Conservation (phyloP, 768 basidiomycete genomes). For the Rhodosporidiobolus sp. region DNA sequence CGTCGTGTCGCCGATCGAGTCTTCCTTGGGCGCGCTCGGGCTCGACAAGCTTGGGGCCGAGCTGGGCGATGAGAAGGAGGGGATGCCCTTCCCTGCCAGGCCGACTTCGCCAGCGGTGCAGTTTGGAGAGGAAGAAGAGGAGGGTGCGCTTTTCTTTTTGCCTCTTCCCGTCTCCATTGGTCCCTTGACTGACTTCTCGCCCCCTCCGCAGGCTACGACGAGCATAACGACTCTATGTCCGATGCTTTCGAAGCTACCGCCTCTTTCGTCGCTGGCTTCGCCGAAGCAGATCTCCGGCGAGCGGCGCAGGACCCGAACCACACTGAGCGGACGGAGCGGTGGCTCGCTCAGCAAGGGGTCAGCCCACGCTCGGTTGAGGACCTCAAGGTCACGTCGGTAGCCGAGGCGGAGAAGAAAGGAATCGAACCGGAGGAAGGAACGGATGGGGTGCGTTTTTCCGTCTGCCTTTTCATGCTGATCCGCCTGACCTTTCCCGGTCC, state of each 20-base stretch:
- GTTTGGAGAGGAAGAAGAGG: neutral
- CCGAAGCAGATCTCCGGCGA: neutral
- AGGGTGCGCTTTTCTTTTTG: neutral
- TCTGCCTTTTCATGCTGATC: neutral
- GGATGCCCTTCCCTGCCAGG: neutral
- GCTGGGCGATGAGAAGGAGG: neutral
- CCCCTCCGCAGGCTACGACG: neutral
- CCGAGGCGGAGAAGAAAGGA: neutral
- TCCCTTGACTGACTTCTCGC: neutral
- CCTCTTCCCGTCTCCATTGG: neutral
- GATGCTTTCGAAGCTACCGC: constrained; percentile 16
- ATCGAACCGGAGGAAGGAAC: too few relatives aligned
- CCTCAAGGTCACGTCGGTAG: neutral
- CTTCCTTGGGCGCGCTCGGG: neutral
- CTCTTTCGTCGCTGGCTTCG: constrained; percentile 21
- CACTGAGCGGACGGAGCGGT: constrained; percentile 21
- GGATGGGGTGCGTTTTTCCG: too few relatives aligned
- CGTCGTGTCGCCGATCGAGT: too few relatives aligned
- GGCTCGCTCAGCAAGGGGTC: constrained; percentile 14
- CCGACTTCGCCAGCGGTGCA: neutral
- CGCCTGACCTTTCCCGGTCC: neutral
- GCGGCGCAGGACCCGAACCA: constrained; percentile 20
- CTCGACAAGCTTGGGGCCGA: neutral
- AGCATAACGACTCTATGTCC: neutral
- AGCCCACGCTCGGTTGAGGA: neutral